phyloP scores from a whole-genome alignment of 2,329 filamentous ascomycete species.

The Cordyceps pruinosa region DNA sequence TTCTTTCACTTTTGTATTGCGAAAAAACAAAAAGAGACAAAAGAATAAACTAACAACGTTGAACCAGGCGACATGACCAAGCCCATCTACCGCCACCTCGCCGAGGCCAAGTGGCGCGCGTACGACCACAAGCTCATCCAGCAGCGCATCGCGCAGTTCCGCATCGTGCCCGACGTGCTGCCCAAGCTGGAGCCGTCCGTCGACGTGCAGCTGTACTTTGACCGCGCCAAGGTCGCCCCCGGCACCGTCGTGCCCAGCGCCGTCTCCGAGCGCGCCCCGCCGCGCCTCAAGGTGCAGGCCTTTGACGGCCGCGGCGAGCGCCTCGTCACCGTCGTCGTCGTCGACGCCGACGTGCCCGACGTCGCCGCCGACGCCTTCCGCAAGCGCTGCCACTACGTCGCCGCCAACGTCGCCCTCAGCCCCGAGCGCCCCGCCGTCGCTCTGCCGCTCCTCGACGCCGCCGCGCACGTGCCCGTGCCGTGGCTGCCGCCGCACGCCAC shows the following conservation, averaged over 20 bases:
- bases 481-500: slow-evolving; percentile 85
- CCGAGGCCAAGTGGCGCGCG: slow-evolving; percentile 78
- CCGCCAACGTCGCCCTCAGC: slow-evolving; percentile 52
- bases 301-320: slow-evolving; percentile 78
- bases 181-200: slow-evolving; percentile 69
- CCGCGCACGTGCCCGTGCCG: slow-evolving; percentile 62
- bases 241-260: slow-evolving; percentile 72
- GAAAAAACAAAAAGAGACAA: neutral
- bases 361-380: slow-evolving; percentile 67
- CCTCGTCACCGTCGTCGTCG: slow-evolving; percentile 74
- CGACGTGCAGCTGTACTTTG: slow-evolving; percentile 78
- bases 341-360: slow-evolving; percentile 88
- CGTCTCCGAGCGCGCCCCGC: slow-evolving; percentile 66
- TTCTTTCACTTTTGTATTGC: neutral
- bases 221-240: slow-evolving; percentile 59
- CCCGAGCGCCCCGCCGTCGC: slow-evolving; percentile 53
- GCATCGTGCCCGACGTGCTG: slow-evolving; percentile 81
- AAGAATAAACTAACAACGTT: slow-evolving; percentile 16
- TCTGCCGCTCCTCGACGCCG: slow-evolving; percentile 49
- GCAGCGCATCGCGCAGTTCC: slow-evolving; percentile 82
- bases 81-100: slow-evolving; percentile 88
- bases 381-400: slow-evolving; percentile 81
- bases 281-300: slow-evolving; percentile 73
- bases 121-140: slow-evolving; percentile 73
- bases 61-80: slow-evolving; percentile 82